Percentiles rank a stretch among this genome's conserved stretches.
These are phyloP conservation scores for Ophiostoma sp. DNA, from an alignment of 2,329 filamentous ascomycete genomes.

Conservation along the genomic window DNA sequence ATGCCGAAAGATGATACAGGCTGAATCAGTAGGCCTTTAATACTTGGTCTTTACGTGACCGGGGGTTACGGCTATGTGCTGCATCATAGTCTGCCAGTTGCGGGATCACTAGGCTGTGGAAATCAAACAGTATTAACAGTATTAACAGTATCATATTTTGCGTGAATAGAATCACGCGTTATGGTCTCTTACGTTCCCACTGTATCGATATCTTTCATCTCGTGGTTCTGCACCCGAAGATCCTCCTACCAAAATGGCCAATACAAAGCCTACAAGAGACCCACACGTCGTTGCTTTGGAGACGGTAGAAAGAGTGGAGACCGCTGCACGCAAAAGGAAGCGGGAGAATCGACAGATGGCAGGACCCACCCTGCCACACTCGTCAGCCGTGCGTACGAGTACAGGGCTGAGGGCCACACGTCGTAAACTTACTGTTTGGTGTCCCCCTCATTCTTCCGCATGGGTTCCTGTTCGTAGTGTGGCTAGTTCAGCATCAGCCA, in stretches of 20 bases:
- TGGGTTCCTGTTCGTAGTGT: neutral
- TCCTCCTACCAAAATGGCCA: neutral
- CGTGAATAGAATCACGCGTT: neutral
- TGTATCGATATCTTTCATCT: neutral
- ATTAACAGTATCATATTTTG: neutral
- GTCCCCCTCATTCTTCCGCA: neutral
- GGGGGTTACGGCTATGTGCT: too few species aligned
- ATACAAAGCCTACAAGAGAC: neutral
- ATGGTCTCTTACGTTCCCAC: neutral
- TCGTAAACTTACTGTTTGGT: neutral
- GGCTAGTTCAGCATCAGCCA: neutral
- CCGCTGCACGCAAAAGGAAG: slow-evolving; percentile 11
- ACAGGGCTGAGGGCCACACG: slow-evolving; percentile 20
- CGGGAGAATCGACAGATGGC: neutral
- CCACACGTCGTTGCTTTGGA: slow-evolving; percentile 21
- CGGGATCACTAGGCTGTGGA: too few species aligned
- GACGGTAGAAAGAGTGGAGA: slow-evolving; percentile 15
- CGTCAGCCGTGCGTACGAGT: slow-evolving; percentile 25
- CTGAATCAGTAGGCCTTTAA: too few species aligned
- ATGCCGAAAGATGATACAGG: neutral
- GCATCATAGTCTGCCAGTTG: too few species aligned
- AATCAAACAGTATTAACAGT: too few species aligned
- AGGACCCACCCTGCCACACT: slow-evolving; percentile 3
- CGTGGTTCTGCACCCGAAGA: neutral
- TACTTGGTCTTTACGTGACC: too few species aligned